Conservation (phyloP, 164 flowering plant genomes). For the Kalanchoe fedtschenkoi region DNA sequence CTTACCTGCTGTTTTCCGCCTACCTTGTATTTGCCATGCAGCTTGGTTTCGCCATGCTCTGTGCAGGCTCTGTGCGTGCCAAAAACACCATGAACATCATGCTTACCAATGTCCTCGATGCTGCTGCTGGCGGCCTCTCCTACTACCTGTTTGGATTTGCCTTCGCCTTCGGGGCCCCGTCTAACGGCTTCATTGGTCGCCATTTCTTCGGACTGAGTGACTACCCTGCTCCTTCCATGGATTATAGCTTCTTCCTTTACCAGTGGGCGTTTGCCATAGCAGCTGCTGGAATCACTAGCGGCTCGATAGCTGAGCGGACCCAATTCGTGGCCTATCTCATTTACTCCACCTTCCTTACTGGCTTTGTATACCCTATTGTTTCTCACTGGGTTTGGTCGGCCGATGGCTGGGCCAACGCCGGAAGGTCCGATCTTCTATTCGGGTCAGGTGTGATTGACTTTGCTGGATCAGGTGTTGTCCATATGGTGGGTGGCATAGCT, state of each 20-base stretch:
- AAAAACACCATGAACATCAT: constrained; percentile 50
- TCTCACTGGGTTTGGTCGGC: constrained; percentile 75
- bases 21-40: constrained; percentile 52
- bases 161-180: constrained; percentile 37
- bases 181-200: constrained; percentile 34
- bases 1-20: constrained; percentile 58
- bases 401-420: constrained; percentile 70
- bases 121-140: constrained; percentile 36
- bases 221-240: constrained; percentile 24
- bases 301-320: constrained; percentile 71
- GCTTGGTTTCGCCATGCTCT: constrained; percentile 51
- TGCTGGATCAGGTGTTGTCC: constrained; percentile 72
- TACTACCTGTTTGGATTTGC: constrained; percentile 44
- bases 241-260: constrained; percentile 44
- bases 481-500: constrained; percentile 68
- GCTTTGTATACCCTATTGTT: constrained; percentile 67
- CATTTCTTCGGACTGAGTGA: constrained; percentile 47
- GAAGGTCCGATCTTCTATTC: constrained; percentile 23
- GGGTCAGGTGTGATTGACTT: constrained; percentile 63
- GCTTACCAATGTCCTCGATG: constrained; percentile 46
- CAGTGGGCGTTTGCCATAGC: constrained; percentile 88
- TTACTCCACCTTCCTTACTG: constrained; percentile 59
- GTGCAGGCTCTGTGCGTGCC: constrained; percentile 42
- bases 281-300: constrained; percentile 77
- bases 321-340: constrained; percentile 68